Percentiles rank a stretch among this genome's conserved stretches.
Conservation (phyloP, 306 rosid genomes). For the Medicago lupulina region DNA sequence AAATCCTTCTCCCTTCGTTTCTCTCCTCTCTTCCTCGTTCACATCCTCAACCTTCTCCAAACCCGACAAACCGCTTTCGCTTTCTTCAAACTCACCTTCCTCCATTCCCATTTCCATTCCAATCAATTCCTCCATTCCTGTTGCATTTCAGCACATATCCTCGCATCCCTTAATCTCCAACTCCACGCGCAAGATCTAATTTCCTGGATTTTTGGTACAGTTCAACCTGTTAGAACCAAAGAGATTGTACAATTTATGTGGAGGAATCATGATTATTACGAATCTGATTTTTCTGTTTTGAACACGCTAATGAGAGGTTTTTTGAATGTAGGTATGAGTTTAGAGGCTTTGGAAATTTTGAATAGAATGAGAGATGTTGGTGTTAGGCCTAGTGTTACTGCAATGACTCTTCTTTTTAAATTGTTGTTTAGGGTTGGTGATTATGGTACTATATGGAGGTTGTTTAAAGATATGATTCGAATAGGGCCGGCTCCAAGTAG, state of each 20-base stretch:
- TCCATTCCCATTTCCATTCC: neutral
- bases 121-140: neutral
- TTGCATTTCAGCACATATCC: conserved; percentile 19
- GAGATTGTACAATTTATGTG: conserved; percentile 20
- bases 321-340: conserved; percentile 39
- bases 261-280: neutral
- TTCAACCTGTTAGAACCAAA: neutral
- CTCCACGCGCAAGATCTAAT: neutral
- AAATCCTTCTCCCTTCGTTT: conserved; percentile 48
- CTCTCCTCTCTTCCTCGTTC: neutral
- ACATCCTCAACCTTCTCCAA: neutral
- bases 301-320: conserved; percentile 12
- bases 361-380: conserved; percentile 32
- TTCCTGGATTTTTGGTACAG: conserved; percentile 11
- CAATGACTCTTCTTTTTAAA: conserved; percentile 12
- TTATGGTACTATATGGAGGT: conserved; percentile 15
- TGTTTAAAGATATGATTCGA: conserved; percentile 29
- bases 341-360: conserved; percentile 21
- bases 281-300: conserved; percentile 35
- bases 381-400: conserved; percentile 12
- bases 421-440: conserved; percentile 34
- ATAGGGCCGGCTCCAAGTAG: conserved; percentile 4
- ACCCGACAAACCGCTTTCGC: neutral
- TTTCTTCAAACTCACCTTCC: neutral
- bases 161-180: neutral